Conservation (phyloP, 2,329 filamentous ascomycete species). For the Leptosphaerulina australis region DNA sequence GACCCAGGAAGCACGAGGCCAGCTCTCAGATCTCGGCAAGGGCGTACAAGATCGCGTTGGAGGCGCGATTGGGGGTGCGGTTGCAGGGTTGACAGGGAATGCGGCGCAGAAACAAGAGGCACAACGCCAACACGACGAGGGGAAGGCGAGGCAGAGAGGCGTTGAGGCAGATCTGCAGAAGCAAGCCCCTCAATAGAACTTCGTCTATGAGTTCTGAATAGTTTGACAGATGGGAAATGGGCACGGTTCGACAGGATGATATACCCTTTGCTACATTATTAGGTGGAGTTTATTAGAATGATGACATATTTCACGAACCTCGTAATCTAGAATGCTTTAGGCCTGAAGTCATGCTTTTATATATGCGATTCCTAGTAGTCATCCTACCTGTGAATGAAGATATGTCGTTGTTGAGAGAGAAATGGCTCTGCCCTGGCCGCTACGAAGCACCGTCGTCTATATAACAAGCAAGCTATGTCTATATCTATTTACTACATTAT, state of each 20-base stretch:
- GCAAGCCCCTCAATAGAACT: conserved; percentile 55
- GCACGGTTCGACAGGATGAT: background rate
- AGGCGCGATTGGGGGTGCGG: conserved; percentile 72
- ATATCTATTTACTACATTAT: too few relatives aligned
- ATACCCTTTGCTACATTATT: conserved; percentile 8
- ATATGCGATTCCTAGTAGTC: too few relatives aligned
- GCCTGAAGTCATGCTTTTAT: too few relatives aligned
- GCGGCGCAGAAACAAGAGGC: conserved; percentile 67
- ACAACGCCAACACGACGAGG: conserved; percentile 74
- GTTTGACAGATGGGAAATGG: too few relatives aligned
- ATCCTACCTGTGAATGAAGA: too few relatives aligned
- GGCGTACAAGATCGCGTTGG: conserved; percentile 64
- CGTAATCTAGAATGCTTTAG: too few relatives aligned
- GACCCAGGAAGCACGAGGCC: conserved; percentile 80
- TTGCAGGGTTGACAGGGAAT: conserved; percentile 77
- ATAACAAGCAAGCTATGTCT: too few relatives aligned
- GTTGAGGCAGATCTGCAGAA: conserved; percentile 82
- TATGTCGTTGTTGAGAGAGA: too few relatives aligned
- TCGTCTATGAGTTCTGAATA: background rate
- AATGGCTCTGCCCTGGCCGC: too few relatives aligned
- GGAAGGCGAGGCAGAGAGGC: conserved; percentile 83
- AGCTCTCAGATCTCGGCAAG: conserved; percentile 73
- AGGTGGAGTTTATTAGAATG: background rate
- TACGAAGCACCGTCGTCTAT: too few relatives aligned
- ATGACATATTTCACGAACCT: too few relatives aligned